These are phyloP conservation scores for Crithidia expoeki DNA, from an alignment of 208 protist genomes.

Conservation along the genomic window DNA sequence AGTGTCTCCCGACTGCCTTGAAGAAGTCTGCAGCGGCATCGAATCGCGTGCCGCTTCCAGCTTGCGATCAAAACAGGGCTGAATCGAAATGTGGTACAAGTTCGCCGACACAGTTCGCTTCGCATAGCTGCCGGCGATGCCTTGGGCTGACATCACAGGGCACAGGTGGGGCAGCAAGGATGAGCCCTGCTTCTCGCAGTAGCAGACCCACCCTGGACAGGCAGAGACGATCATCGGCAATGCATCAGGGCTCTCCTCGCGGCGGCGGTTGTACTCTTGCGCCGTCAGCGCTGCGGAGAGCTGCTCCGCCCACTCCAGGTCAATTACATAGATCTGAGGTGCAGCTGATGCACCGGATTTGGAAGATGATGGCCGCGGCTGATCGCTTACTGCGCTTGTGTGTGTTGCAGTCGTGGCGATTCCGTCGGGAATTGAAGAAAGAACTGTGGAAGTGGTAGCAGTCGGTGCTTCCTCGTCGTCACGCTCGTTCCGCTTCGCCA, in stretches of 20 bases:
- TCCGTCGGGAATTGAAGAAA: not conserved
- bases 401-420: not conserved
- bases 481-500: not conserved
- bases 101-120: constrained; percentile 39
- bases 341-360: not conserved
- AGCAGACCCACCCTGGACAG: constrained; percentile 98
- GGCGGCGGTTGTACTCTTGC: constrained; percentile 70
- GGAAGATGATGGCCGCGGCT: too few species aligned
- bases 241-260: constrained; percentile 12
- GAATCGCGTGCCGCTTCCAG: constrained; percentile 95
- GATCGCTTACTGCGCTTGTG: too few species aligned
- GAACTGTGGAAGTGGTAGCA: not conserved
- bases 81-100: constrained; percentile 95
- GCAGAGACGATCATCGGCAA: constrained; percentile 95
- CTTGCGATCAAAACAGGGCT: constrained; percentile 99
- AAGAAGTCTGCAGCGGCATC: not conserved
- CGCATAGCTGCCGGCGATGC: constrained; percentile 96
- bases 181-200: constrained; percentile 97
- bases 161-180: constrained; percentile 94
- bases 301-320: constrained; percentile 74
- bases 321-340: constrained; percentile 66
- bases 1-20: not conserved
- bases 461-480: not conserved
- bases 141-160: constrained; percentile 95
- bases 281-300: constrained; percentile 80